These are phyloP conservation scores for Aspergillus viridinutans DNA, from an alignment of 2,329 filamentous ascomycete genomes.

Conservation along the genomic window DNA sequence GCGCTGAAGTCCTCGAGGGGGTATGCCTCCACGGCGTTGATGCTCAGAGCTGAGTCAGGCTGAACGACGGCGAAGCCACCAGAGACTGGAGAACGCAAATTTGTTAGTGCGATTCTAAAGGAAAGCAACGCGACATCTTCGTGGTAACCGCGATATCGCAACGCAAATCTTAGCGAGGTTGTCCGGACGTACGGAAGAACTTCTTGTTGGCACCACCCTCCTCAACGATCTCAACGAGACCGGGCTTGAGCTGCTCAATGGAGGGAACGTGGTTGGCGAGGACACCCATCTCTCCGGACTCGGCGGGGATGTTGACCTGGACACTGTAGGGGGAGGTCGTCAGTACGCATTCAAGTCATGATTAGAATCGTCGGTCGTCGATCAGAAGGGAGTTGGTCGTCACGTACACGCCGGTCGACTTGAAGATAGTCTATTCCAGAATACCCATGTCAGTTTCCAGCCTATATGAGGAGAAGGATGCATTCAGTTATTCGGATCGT, in stretches of 20 bases:
- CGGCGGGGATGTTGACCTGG: conserved; percentile 98
- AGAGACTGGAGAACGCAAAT: conserved; percentile 60
- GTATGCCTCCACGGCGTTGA: conserved; percentile 96
- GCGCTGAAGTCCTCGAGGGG: conserved; percentile 92
- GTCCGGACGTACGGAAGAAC: conserved; percentile 79
- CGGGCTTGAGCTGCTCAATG: conserved; percentile 98
- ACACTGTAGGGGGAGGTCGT: conserved; percentile 68
- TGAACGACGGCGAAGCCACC: conserved; percentile 97
- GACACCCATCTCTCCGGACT: conserved; percentile 98
- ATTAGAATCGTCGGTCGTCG: not conserved
- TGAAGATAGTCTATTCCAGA: conserved; percentile 59
- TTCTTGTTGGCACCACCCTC: conserved; percentile 86
- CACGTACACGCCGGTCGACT: conserved; percentile 66
- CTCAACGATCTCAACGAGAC: conserved; percentile 91
- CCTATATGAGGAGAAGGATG: not conserved
- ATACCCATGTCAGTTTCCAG: conserved; percentile 20
- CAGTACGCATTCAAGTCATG: conserved; percentile 20
- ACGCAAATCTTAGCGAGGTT: conserved; percentile 6
- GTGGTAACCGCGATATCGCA: not conserved
- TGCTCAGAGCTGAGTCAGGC: conserved; percentile 90
- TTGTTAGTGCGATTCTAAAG: conserved; percentile 16
- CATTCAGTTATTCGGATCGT: conserved; percentile 43
- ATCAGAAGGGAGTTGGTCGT: not conserved
- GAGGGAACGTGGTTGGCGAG: conserved; percentile 98
- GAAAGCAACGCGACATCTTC: not conserved